phyloP scores from a whole-genome alignment of 2,329 filamentous ascomycete genomes.

The Alternaria sp. region DNA sequence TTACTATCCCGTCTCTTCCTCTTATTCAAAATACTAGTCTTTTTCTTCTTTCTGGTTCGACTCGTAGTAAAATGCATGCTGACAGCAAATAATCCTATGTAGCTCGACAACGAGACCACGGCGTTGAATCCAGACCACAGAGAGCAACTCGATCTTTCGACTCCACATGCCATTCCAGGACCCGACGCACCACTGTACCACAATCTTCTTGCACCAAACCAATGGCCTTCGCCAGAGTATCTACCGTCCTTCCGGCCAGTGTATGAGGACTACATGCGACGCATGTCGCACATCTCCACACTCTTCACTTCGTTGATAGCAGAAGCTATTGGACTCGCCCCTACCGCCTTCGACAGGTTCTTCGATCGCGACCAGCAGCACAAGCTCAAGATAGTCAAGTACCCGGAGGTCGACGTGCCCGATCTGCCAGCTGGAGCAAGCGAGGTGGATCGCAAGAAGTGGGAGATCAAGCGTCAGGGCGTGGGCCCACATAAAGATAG shows the following conservation, averaged over 20 bases:
- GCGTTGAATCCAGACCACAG: slow-evolving; percentile 79
- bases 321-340: slow-evolving; percentile 78
- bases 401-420: slow-evolving; percentile 68
- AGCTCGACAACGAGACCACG: slow-evolving; percentile 69
- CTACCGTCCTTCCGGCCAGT: slow-evolving; percentile 73
- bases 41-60: slow-evolving; percentile 12
- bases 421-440: slow-evolving; percentile 40
- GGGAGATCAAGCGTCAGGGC: slow-evolving; percentile 65
- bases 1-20: slow-evolving; percentile 12
- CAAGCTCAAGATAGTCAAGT: slow-evolving; percentile 90
- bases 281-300: slow-evolving; percentile 76
- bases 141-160: slow-evolving; percentile 87
- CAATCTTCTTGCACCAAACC: slow-evolving; percentile 77
- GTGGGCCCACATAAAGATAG: slow-evolving; percentile 85
- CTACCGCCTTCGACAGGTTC: slow-evolving; percentile 76
- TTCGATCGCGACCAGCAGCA: slow-evolving; percentile 78
- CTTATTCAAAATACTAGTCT: slow-evolving; percentile 5
- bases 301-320: slow-evolving; percentile 82
- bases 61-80: slow-evolving; percentile 25
- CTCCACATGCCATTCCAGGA: slow-evolving; percentile 72
- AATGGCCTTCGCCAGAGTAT: slow-evolving; percentile 74
- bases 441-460: slow-evolving; percentile 52
- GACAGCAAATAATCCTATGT: slow-evolving; percentile 21
- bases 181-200: slow-evolving; percentile 72
- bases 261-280: slow-evolving; percentile 77